Base-by-base conservation (phyloP, 2,329 filamentous ascomycete species). In the Whalleya microplaca region DNA sequence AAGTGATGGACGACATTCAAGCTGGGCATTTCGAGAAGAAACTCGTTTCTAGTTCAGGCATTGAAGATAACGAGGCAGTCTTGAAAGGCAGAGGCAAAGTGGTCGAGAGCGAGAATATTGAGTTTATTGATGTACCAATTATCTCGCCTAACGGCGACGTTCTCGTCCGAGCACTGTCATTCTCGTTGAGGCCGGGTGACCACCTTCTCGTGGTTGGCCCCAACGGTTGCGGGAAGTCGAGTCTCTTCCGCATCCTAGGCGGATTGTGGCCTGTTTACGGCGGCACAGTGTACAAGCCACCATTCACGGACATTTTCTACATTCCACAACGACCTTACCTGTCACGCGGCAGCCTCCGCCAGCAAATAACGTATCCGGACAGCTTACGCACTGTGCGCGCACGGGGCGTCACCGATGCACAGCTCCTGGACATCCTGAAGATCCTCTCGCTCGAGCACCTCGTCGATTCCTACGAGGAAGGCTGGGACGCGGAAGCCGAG, bases 261-360 rank as follows among this genome's bases (percentile, higher is more conserved):
- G 95, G 95, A 0, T 81, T 99, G 2, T 99, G 95, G 95, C 95
- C 95, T 16, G 95, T 98, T 12, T 99, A 99, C 73, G 94, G 95
- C 63, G 95, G 95, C 49, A 92, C 85, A 1, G 95, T 99, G 19
- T 84, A 91, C 68, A 98, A 98, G 73, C 95, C 95, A 1, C 87
- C 90, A 1, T 95, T 94, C 68, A 87, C 91, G 64, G 90, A 95
- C 71, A 98, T 99, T 71, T 99, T 98, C 77, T 99, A 99, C 77
- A 96, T 99, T 63, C 95, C 95, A 0, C 95, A 99, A 71, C 87
- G 95, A 1, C 95, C 95, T 0, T 99, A 99, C 71, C 83, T 99
- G 1, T 95, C 91, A 14, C 87, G 92, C 51, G 95, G 95, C 20
- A 92, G 90, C 1, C 84, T 99, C n/a, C 88, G 95, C 41, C 92